A percentile compares a stretch with the other conserved stretches of the same genome.
Conservation (phyloP, 2,329 filamentous ascomycete genomes). For the Balansia obtecta region DNA sequence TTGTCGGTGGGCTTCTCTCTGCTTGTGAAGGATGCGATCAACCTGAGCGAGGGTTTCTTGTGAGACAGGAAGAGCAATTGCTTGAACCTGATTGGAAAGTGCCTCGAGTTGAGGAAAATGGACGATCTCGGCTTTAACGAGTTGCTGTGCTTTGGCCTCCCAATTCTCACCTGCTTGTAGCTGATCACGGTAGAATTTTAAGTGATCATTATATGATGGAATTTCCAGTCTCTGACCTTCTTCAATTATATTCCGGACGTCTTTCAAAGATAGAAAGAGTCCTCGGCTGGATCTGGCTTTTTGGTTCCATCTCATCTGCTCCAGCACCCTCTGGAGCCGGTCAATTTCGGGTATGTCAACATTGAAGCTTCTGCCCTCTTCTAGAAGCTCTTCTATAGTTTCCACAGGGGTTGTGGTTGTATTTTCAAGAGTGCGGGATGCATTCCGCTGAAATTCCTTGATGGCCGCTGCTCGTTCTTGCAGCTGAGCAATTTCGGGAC, state of each 20-base stretch:
- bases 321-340: conserved; percentile 63
- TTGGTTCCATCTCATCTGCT: conserved; percentile 81
- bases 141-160: conserved; percentile 85
- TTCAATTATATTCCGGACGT: conserved; percentile 68
- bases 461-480: conserved; percentile 79
- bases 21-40: conserved; percentile 88
- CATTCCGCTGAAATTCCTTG: conserved; percentile 69
- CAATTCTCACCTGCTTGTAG: conserved; percentile 67
- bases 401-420: conserved; percentile 50
- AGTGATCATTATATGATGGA: conserved; percentile 65
- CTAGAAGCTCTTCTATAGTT: conserved; percentile 82
- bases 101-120: conserved; percentile 94
- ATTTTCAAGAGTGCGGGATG: conserved; percentile 56
- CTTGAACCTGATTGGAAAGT: conserved; percentile 67
- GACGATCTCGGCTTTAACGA: conserved; percentile 82
- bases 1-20: conserved; percentile 83
- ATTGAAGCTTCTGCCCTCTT: conserved; percentile 79
- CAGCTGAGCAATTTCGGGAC: conserved; percentile 75
- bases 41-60: conserved; percentile 68
- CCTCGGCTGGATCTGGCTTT: conserved; percentile 54
- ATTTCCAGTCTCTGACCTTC: conserved; percentile 69
- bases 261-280: conserved; percentile 58
- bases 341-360: conserved; percentile 86
- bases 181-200: conserved; percentile 65
- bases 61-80: conserved; percentile 63